Conservation (phyloP, 1,284 basidiomycete genomes). For the Boletus holoroseus region DNA sequence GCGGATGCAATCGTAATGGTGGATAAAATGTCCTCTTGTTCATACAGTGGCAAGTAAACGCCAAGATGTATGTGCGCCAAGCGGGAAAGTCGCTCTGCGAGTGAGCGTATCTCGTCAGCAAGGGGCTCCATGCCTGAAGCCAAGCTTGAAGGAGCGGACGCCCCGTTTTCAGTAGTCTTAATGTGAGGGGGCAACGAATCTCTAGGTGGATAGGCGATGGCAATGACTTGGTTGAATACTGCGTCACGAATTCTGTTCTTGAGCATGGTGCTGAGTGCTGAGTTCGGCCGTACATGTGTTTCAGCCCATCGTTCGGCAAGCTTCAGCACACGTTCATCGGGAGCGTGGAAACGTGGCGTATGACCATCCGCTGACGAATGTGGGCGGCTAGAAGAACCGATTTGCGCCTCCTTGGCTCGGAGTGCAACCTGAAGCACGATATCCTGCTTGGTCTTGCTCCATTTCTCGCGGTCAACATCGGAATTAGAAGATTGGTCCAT, state of each 20-base stretch:
- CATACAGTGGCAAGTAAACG: conserved; percentile 69
- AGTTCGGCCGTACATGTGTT: conserved; percentile 51
- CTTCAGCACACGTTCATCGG: conserved; percentile 47
- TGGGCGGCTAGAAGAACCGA: conserved; percentile 10
- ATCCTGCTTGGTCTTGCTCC: conserved; percentile 50
- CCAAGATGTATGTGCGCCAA: conserved; percentile 68
- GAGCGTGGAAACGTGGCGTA: conserved; percentile 32
- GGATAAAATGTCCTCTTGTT: conserved; percentile 53
- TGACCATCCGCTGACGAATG: conserved; percentile 13
- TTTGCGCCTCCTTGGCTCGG: conserved; percentile 47
- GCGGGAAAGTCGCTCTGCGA: conserved; percentile 64
- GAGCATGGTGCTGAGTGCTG: conserved; percentile 53
- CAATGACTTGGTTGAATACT: conserved; percentile 57
- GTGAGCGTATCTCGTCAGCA: conserved; percentile 57
- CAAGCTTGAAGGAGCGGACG: conserved; percentile 22
- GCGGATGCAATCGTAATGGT: conserved; percentile 17
- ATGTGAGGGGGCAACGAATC: conserved; percentile 32
- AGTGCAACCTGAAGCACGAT: conserved; percentile 64
- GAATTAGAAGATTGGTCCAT: conserved; percentile 22
- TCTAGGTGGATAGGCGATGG: conserved; percentile 44
- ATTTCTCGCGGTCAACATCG: conserved; percentile 41
- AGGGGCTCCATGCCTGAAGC: conserved; percentile 65
- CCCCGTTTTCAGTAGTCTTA: conserved; percentile 16
- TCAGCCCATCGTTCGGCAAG: conserved; percentile 63
- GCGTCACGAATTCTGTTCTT: conserved; percentile 57